A percentile compares a stretch with the other conserved stretches of the same genome.
phyloP scores from a whole-genome alignment of 805 yeast genomes.

The Candida yuanshanica region DNA sequence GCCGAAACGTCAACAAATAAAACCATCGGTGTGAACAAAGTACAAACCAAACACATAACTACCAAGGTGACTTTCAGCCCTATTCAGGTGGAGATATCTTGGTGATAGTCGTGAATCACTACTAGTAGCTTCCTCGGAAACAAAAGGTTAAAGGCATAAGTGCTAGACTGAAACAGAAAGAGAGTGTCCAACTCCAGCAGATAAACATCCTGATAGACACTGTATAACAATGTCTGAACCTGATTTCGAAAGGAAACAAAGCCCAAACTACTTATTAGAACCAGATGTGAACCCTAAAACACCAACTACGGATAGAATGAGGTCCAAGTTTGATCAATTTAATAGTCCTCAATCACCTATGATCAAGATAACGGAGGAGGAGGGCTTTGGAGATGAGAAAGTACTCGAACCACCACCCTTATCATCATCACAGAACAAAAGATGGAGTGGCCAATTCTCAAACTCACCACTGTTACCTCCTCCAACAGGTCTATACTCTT shows the following conservation, averaged over 20 bases:
- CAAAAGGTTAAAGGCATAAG: too few relatives aligned
- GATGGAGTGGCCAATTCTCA: conserved; percentile 12
- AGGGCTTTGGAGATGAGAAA: conserved; percentile 5
- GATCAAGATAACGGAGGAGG: conserved; percentile 24
- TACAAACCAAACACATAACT: too few relatives aligned
- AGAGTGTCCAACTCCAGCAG: too few relatives aligned
- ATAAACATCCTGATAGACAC: neutral
- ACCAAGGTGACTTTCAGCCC: too few relatives aligned
- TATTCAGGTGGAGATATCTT: too few relatives aligned
- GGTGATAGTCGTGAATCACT: too few relatives aligned
- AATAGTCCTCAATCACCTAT: conserved; percentile 23
- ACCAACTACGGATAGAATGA: conserved; percentile 14
- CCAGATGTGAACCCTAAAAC: conserved; percentile 9
- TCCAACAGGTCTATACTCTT: conserved; percentile 6
- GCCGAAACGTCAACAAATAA: too few relatives aligned
- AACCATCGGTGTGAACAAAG: too few relatives aligned
- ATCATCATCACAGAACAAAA: conserved; percentile 13
- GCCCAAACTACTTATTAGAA: neutral
- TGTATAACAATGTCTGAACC: neutral
- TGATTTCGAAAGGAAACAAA: neutral
- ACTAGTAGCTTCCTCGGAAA: too few relatives aligned
- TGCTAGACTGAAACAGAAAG: too few relatives aligned
- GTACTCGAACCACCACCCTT: conserved; percentile 11
- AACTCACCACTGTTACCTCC: conserved; percentile 10
- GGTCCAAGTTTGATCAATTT: conserved; percentile 19